phyloP scores from a whole-genome alignment of 2,329 filamentous ascomycete genomes.

The Beauveria pseudobassiana region DNA sequence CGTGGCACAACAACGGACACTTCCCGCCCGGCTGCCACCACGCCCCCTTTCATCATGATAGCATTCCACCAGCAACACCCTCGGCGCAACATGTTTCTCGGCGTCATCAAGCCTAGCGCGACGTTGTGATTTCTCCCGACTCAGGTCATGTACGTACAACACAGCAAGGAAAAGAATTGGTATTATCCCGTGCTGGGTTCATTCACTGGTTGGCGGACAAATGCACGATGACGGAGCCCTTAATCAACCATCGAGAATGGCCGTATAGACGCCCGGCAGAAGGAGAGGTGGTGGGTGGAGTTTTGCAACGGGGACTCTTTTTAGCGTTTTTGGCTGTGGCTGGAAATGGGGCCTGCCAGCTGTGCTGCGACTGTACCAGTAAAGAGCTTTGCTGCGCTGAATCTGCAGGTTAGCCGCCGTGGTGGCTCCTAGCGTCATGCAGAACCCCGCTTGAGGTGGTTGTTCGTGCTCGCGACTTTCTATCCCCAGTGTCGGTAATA shows the following conservation, averaged over 20 bases:
- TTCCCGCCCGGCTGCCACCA: background rate
- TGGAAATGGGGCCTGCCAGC: too few species aligned
- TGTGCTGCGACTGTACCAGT: too few species aligned
- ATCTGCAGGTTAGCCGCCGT: slow-evolving; percentile 8
- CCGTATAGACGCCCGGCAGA: slow-evolving; percentile 17
- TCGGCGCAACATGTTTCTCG: too few species aligned
- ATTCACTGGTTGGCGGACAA: background rate
- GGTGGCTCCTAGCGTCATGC: background rate
- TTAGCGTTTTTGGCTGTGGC: background rate
- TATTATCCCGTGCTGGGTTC: too few species aligned
- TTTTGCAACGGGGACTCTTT: background rate
- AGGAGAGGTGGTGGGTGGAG: background rate
- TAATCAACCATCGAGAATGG: slow-evolving; percentile 15
- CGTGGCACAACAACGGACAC: background rate
- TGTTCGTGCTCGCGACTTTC: background rate
- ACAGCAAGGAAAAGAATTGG: background rate
- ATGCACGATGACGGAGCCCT: background rate
- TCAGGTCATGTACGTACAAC: background rate
- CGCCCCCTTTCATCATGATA: too few species aligned
- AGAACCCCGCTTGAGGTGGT: background rate
- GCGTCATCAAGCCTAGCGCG: too few species aligned
- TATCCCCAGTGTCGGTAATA: too few species aligned
- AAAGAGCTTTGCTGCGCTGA: background rate
- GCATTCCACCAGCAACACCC: too few species aligned
- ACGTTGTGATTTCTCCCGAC: too few species aligned